A percentile compares a stretch with the other conserved stretches of the same genome.
These are phyloP conservation scores for Viola odorata DNA, from an alignment of 345 rosid species.

Conservation along the genomic window DNA sequence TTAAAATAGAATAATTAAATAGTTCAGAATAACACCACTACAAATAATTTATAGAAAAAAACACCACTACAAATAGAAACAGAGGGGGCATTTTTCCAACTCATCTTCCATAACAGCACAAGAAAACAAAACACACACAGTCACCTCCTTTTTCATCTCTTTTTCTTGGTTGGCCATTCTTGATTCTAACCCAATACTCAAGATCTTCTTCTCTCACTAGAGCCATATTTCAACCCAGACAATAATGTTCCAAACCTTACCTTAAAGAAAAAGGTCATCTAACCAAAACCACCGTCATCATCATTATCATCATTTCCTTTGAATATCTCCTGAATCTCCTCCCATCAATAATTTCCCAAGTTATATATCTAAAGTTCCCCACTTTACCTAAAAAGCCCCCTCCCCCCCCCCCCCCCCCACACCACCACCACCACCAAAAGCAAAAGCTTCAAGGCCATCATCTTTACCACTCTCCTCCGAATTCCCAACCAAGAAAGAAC, in stretches of 20 bases:
- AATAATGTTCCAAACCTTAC: background rate
- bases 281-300: conserved; percentile 1
- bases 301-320: background rate
- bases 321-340: conserved; percentile 30
- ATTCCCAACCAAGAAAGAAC: background rate
- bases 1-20: too few relatives aligned
- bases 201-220: background rate
- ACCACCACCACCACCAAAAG: background rate
- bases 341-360: background rate
- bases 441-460: background rate
- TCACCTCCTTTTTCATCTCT: background rate
- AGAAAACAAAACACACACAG: background rate
- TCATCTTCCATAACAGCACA: conserved; percentile 9
- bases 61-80: too few relatives aligned
- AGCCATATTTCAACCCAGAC: background rate
- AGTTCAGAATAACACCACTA: too few relatives aligned
- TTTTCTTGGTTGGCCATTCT: background rate
- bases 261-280: background rate
- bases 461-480: too few relatives aligned
- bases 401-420: background rate
- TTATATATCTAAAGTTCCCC: background rate
- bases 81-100: conserved; percentile 5
- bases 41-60: too few relatives aligned
- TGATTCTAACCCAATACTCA: conserved; percentile 1
- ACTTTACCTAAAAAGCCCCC: background rate